Evolutionary conservation across 1,284 basidiomycete species (phyloP).

Genomic region (Cryptococcus sp.): DNA sequence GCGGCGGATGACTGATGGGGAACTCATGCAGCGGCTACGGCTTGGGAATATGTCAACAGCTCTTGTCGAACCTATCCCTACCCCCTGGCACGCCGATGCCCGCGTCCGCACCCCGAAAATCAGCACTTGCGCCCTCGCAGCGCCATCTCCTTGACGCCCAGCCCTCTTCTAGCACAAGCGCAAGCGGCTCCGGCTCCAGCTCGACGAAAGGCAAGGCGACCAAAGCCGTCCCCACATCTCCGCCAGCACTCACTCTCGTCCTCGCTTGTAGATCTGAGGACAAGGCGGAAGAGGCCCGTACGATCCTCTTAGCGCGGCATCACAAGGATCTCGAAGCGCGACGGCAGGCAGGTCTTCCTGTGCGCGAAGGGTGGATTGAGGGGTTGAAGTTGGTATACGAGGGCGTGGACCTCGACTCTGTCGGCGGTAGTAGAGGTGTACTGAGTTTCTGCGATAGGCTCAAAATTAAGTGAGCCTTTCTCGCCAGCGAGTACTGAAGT

Average conservation of each 20-base stretch:
- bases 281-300: constrained; percentile 66
- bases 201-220: constrained; percentile 15
- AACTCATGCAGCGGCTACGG: constrained; percentile 70
- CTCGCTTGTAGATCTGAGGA: constrained; percentile 74
- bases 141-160: constrained; percentile 14
- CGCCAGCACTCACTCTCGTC: constrained; percentile 69
- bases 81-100: constrained; percentile 32
- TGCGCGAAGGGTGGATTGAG: constrained; percentile 62
- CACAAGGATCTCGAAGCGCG: constrained; percentile 55
- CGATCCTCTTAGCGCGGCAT: constrained; percentile 62
- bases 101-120: constrained; percentile 27
- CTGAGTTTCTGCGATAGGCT: constrained; percentile 66
- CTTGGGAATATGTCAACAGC: constrained; percentile 77
- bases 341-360: constrained; percentile 35
- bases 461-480: constrained; percentile 46
- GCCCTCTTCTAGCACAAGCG: constrained; percentile 48
- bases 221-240: constrained; percentile 22
- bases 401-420: constrained; percentile 63
- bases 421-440: constrained; percentile 62
- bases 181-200: neutral
- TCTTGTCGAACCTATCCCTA: constrained; percentile 68
- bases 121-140: constrained; percentile 33
- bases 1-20: neutral
- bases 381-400: constrained; percentile 67
- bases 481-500: neutral